Evolutionary conservation across 805 yeast species (phyloP).

Genomic region (Wickerhamomyces strasburgensis): DNA sequence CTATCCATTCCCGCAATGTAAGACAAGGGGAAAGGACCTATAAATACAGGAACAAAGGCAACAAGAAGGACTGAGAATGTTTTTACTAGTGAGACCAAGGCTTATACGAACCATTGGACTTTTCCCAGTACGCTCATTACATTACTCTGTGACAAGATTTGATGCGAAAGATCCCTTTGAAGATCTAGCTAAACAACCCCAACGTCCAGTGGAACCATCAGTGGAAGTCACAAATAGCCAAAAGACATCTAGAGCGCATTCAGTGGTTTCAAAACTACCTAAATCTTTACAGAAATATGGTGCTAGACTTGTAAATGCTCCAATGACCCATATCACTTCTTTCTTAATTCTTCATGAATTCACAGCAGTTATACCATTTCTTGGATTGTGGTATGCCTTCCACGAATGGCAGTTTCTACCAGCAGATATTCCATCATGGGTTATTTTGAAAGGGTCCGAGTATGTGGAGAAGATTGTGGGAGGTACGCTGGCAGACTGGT

Average conservation of each 20-base stretch:
- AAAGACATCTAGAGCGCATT: slow-evolving; percentile 1
- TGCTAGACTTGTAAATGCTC: slow-evolving; percentile 45
- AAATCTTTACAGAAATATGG: slow-evolving; percentile 46
- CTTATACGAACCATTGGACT: not conserved
- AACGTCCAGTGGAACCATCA: no score
- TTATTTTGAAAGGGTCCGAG: slow-evolving; percentile 53
- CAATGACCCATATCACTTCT: slow-evolving; percentile 55
- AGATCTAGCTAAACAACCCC: not conserved
- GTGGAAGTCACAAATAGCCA: no score
- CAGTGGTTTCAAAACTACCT: slow-evolving; percentile 41
- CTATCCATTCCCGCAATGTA: no score
- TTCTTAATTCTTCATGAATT: slow-evolving; percentile 69
- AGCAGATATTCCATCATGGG: slow-evolving; percentile 52
- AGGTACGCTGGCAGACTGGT: slow-evolving; percentile 27
- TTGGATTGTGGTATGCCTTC: slow-evolving; percentile 62
- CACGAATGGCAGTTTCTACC: slow-evolving; percentile 53
- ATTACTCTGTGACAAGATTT: not conserved
- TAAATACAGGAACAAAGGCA: no score
- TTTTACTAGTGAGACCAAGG: not conserved
- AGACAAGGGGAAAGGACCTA: no score
- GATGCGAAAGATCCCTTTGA: not conserved
- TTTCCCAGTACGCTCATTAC: not conserved
- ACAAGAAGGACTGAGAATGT: no score
- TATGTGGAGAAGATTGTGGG: slow-evolving; percentile 50
- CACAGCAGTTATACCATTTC: slow-evolving; percentile 67